Base-by-base conservation (phyloP, 345 rosid genomes). In the Noccaea caerulescens region DNA sequence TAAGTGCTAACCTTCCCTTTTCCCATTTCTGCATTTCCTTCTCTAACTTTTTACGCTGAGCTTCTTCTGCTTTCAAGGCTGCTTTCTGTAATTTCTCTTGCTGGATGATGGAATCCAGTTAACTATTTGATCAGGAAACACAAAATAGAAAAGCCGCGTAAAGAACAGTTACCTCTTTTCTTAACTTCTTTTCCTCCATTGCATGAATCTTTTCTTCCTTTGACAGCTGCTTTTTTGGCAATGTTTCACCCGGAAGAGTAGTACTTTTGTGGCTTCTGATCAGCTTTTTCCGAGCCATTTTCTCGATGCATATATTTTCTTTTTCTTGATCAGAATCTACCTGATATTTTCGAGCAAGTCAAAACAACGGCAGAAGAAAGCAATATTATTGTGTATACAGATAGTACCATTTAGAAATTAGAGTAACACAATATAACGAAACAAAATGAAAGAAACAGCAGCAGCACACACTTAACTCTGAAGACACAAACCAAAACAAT, bases 1-100 rank as follows among this genome's bases (percentile, higher is more conserved):
- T 86, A 58, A 81, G 79, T 2, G 99, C 92, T 79, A 87, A 80
- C 79, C 91, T 91, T 71, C 99, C 96, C 38, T 86, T 94, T 76
- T 82, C 89, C 97, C 99, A 94, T 69, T 89, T 92, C 57, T 82
- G 82, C 79, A 74, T 83, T 78, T 92, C 91, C 71, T 85, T 92
- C 79, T 89, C 88, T 77, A 84, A 13, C 76, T 73, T 87, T 81
- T 84, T 94, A 64, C 84, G 51, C 72, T 85, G 90, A n/a, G 85
- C 96, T 23, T 86, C 96, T 79, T 88, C 92, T 69, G 93, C 89
- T 85, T 87, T 93, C 79, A 83, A 52, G 47, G 86, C 87, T 66
- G 87, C 93, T 80, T 83, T 90, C 63, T 81, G 82, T 82, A 88
- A 66, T 72, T 86, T 94, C 54, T 88, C 99, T 88, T 88, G 81